Evolutionary conservation across 441 rosid species (phyloP).

Genomic region (Populus hybrid): DNA sequence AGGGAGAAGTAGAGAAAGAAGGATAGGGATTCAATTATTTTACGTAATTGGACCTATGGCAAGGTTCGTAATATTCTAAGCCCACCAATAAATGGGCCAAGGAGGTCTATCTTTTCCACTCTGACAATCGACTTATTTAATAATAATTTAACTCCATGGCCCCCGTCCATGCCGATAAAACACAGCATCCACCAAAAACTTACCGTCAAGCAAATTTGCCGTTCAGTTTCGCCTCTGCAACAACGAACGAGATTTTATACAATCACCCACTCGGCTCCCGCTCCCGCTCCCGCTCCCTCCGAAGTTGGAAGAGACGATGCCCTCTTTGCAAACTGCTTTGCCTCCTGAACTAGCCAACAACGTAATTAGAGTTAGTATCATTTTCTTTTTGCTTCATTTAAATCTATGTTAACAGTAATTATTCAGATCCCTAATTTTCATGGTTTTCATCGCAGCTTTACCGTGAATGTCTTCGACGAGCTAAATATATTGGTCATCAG

Average conservation of each 20-base stretch:
- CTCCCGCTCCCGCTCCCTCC: neutral
- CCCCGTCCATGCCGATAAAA: neutral
- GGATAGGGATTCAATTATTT: no score
- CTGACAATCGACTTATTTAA: no score
- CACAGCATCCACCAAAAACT: neutral
- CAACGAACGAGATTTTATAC: neutral
- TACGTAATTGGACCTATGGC: no score
- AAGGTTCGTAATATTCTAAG: neutral
- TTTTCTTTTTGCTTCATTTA: neutral
- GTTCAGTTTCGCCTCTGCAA: neutral
- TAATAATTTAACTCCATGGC: no score
- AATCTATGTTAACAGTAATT: neutral
- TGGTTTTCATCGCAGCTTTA: constrained; percentile 54
- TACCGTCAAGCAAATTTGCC: neutral
- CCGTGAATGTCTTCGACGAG: constrained; percentile 94
- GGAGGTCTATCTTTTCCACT: neutral
- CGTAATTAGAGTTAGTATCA: constrained; percentile 64
- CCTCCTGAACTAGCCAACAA: constrained; percentile 95
- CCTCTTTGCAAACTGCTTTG: constrained; percentile 73
- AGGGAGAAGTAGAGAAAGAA: no score
- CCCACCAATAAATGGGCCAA: neutral
- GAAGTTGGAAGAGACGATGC: constrained; percentile 36
- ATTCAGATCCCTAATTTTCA: neutral
- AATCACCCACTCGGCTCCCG: neutral
- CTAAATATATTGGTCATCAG: constrained; percentile 76